Evolutionary conservation across 306 rosid species (phyloP).

Genomic region (Acacia confusa): DNA sequence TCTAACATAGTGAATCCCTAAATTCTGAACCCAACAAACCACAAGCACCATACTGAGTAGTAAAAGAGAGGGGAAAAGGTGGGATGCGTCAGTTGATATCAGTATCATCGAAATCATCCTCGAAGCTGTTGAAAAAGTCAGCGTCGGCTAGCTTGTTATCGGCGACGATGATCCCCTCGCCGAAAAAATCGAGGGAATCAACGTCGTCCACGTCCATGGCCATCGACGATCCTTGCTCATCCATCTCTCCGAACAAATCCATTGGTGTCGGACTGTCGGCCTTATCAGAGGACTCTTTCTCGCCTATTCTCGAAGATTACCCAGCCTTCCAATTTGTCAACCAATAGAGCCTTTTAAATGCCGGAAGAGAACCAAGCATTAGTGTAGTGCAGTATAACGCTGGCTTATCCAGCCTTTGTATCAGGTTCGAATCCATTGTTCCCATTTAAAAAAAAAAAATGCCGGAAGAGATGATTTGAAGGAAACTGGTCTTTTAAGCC

Average conservation of each 20-base stretch:
- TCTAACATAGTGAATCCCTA: neutral
- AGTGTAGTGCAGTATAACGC: too few relatives aligned
- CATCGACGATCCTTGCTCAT: constrained; percentile 74
- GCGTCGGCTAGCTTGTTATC: constrained; percentile 81
- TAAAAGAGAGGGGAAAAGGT: neutral
- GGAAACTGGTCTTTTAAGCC: too few relatives aligned
- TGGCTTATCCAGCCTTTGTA: too few relatives aligned
- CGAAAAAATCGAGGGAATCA: constrained; percentile 62
- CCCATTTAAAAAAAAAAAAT: too few relatives aligned
- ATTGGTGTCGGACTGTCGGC: constrained; percentile 61
- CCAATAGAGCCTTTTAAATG: too few relatives aligned
- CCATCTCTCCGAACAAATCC: constrained; percentile 81
- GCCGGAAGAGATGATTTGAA: too few relatives aligned
- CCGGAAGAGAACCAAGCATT: too few relatives aligned
- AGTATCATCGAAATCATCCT: constrained; percentile 81
- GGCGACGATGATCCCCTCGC: constrained; percentile 58
- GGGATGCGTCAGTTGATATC: constrained; percentile 53
- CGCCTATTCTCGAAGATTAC: neutral
- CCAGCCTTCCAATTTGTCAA: neutral
- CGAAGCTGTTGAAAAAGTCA: constrained; percentile 75
- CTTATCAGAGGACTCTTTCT: constrained; percentile 32
- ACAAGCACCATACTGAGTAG: neutral
- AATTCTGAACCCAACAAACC: neutral
- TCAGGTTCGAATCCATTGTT: too few relatives aligned
- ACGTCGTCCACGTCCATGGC: constrained; percentile 95